Evolutionary conservation across 208 protist species (phyloP).

Genomic region (Trypanosoma vivax): DNA sequence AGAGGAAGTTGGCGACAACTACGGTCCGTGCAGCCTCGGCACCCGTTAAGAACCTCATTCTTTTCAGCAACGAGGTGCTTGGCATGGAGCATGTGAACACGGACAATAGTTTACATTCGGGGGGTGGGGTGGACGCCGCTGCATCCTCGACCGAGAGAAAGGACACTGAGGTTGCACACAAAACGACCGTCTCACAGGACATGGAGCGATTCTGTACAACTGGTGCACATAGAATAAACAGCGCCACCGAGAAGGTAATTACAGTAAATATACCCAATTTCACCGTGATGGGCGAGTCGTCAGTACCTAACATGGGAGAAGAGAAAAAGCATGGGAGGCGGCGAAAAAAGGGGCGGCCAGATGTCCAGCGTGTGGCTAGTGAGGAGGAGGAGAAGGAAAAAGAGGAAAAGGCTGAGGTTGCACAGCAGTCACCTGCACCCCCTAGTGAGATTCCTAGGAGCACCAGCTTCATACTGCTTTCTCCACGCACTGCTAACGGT

Average conservation of each 20-base stretch:
- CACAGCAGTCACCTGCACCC: too few relatives aligned
- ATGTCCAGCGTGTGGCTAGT: background rate
- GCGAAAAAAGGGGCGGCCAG: background rate
- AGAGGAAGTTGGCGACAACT: conserved; percentile 34
- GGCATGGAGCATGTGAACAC: too few relatives aligned
- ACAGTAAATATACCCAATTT: background rate
- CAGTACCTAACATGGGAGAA: background rate
- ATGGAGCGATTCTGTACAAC: conserved; percentile 10
- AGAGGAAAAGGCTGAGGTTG: background rate
- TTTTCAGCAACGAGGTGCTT: too few relatives aligned
- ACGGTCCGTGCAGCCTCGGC: conserved; percentile 6
- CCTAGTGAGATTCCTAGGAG: background rate
- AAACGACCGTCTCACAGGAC: conserved; percentile 8
- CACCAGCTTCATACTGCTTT: conserved; percentile 5
- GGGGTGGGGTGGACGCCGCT: background rate
- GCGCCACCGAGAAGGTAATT: background rate
- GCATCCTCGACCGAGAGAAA: background rate
- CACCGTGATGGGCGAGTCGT: background rate
- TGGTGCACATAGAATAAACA: conserved; percentile 8
- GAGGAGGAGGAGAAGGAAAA: too few relatives aligned
- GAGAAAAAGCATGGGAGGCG: background rate
- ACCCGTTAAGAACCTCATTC: background rate
- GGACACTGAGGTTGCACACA: background rate
- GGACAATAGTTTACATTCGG: background rate
- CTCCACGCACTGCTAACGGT: background rate